These are phyloP conservation scores for Cyphellophora europaea DNA, from an alignment of 2,329 filamentous ascomycete species.

Conservation along the genomic window DNA sequence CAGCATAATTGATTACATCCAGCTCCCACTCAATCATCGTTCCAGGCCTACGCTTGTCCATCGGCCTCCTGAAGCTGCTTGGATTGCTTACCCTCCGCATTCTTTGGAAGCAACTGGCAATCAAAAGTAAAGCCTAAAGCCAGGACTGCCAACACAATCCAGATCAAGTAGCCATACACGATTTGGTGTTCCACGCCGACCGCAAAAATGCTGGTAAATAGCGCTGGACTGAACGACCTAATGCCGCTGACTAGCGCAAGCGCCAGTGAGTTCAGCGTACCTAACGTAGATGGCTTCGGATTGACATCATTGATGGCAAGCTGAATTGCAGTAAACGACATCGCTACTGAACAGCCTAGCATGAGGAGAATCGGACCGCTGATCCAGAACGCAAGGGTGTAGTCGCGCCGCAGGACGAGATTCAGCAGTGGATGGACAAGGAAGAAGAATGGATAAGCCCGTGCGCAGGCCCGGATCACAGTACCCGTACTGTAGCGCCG, in stretches of 20 bases:
- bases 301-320: slow-evolving; percentile 66
- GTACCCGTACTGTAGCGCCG: slow-evolving; percentile 55
- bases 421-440: slow-evolving; percentile 44
- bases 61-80: no score
- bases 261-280: slow-evolving; percentile 61
- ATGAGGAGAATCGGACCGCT: slow-evolving; percentile 34
- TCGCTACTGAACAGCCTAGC: slow-evolving; percentile 55
- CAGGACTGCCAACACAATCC: slow-evolving; percentile 45
- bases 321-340: slow-evolving; percentile 61
- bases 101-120: slow-evolving; percentile 25
- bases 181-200: slow-evolving; percentile 54
- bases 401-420: slow-evolving; percentile 42
- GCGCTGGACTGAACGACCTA: slow-evolving; percentile 56
- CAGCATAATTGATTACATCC: no score
- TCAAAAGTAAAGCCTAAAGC: slow-evolving; percentile 25
- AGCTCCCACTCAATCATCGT: no score
- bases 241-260: slow-evolving; percentile 54
- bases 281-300: slow-evolving; percentile 55
- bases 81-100: slow-evolving; percentile 12
- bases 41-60: no score
- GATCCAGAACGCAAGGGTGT: slow-evolving; percentile 48
- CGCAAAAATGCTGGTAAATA: slow-evolving; percentile 60
- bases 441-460: slow-evolving; percentile 58
- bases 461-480: slow-evolving; percentile 50
- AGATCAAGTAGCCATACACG: slow-evolving; percentile 56